Evolutionary conservation across 106 monocot species (phyloP).

Genomic region (Hemerocallis citrina): DNA sequence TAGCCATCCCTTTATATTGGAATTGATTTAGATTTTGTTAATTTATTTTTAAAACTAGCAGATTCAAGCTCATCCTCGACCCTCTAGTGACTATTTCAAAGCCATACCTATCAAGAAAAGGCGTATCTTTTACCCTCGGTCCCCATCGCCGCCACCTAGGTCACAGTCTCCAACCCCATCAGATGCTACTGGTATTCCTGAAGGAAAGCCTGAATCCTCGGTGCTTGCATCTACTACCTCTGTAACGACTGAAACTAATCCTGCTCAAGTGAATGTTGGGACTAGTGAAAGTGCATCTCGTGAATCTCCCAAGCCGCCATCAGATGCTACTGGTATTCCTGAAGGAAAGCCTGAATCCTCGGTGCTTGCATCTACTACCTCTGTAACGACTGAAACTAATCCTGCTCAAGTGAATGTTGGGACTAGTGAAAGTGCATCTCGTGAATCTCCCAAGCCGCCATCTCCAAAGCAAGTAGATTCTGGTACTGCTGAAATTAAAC

Average conservation of each 20-base stretch:
- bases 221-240: neutral
- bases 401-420: neutral
- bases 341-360: neutral
- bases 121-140: constrained; percentile 11
- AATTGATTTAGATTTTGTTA: neutral
- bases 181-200: neutral
- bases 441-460: neutral
- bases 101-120: constrained; percentile 47
- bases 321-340: neutral
- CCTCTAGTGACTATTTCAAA: constrained; percentile 16
- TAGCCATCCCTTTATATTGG: neutral
- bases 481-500: neutral
- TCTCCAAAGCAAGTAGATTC: no score
- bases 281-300: no score
- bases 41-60: constrained; percentile 10
- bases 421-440: no score
- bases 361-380: neutral
- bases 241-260: neutral
- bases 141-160: constrained; percentile 6
- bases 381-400: neutral
- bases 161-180: neutral
- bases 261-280: neutral
- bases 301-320: neutral
- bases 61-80: constrained; percentile 13
- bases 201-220: neutral